Conservation (phyloP, 2,329 filamentous ascomycete species). For the Huntiella savannae region DNA sequence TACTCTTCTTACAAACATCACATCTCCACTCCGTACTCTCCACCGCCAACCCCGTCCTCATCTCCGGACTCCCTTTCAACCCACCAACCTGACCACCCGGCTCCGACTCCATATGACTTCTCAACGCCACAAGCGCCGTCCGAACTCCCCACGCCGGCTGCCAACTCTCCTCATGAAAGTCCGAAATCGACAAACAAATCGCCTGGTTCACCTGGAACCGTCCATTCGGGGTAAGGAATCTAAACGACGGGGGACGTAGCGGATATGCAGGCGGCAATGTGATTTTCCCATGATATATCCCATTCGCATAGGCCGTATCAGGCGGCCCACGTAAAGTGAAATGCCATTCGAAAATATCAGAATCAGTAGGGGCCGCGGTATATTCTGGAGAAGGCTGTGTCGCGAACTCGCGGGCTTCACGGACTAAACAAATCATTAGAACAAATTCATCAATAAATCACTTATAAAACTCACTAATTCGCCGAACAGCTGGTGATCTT, state of each 20-base stretch:
- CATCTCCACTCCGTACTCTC: conserved; percentile 52
- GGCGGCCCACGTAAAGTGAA: conserved; percentile 90
- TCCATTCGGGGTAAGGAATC: conserved; percentile 79
- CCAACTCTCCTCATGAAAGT: conserved; percentile 97
- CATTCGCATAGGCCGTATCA: conserved; percentile 54
- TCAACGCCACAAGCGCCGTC: conserved; percentile 61
- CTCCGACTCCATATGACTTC: conserved; percentile 87
- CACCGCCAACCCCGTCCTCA: conserved; percentile 48
- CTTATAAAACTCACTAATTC: conserved; percentile 46
- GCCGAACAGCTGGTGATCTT: conserved; percentile 68
- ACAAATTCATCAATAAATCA: not conserved
- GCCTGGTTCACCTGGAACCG: conserved; percentile 93
- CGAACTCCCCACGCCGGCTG: conserved; percentile 94
- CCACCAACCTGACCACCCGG: conserved; percentile 78
- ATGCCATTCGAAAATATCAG: conserved; percentile 95
- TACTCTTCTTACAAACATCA: conserved; percentile 47
- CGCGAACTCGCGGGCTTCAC: conserved; percentile 77
- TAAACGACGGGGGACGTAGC: conserved; percentile 81
- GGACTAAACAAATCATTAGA: conserved; percentile 33
- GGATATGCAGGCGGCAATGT: conserved; percentile 78
- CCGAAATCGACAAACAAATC: conserved; percentile 85
- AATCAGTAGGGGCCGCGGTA: conserved; percentile 65
- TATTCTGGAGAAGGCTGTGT: conserved; percentile 67
- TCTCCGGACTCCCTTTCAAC: conserved; percentile 52
- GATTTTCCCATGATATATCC: conserved; percentile 92